These are phyloP conservation scores for Pouteria campechiana DNA, from an alignment of 179 eudicot genomes.

Conservation along the genomic window DNA sequence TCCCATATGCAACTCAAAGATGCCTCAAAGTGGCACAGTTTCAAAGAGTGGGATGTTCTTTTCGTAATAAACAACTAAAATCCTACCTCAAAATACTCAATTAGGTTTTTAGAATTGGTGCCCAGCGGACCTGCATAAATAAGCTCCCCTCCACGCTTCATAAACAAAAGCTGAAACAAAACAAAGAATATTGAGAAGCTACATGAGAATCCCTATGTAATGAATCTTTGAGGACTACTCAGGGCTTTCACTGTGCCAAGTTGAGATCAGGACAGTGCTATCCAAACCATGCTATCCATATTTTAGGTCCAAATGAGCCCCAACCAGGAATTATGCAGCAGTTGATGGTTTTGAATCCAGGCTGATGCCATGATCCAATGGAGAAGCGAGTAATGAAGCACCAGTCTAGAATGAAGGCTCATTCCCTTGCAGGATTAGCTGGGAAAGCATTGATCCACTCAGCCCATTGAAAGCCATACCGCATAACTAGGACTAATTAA, in stretches of 20 bases:
- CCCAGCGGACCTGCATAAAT: slow-evolving; percentile 83
- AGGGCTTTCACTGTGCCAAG: no score
- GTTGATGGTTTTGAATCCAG: no score
- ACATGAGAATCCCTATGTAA: neutral
- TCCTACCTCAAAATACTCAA: slow-evolving; percentile 57
- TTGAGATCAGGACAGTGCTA: no score
- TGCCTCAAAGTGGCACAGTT: no score
- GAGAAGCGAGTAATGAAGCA: neutral
- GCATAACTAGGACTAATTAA: neutral
- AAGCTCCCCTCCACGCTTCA: slow-evolving; percentile 72
- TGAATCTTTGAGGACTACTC: no score
- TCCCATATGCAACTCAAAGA: no score
- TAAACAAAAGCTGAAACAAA: slow-evolving; percentile 47
- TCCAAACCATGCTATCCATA: no score
- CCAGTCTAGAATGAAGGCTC: neutral
- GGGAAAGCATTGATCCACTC: neutral
- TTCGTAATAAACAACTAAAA: neutral
- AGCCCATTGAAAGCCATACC: neutral
- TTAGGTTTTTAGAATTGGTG: slow-evolving; percentile 36
- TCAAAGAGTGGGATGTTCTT: no score
- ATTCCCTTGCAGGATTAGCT: neutral
- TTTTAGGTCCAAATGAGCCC: no score
- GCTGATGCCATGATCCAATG: no score
- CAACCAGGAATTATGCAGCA: no score
- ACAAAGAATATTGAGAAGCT: neutral